Evolutionary conservation across 495 filamentous ascomycete genomes (phyloP).

Genomic region (Polyplosphaeria fusca): DNA sequence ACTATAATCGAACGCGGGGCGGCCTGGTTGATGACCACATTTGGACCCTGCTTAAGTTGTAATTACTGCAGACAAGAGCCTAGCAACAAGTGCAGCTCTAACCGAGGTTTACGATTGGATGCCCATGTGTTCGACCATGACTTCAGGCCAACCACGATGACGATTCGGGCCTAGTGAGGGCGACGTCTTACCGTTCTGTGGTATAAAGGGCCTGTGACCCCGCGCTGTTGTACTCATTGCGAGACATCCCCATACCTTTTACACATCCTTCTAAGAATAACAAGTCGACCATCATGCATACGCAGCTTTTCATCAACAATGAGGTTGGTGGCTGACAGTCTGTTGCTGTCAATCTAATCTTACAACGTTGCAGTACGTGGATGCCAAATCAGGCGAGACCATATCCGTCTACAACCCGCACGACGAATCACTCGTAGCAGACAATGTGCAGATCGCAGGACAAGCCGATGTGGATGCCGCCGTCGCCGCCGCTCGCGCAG

Average conservation of each 20-base stretch:
- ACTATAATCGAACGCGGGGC: too few relatives aligned
- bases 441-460: conserved; percentile 31
- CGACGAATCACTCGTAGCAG: conserved; percentile 30
- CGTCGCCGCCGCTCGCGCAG: conserved; percentile 29
- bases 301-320: conserved; percentile 39
- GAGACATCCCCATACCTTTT: not conserved
- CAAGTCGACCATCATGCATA: conserved; percentile 24
- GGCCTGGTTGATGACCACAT: too few relatives aligned
- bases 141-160: too few relatives aligned
- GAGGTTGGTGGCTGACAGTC: conserved; percentile 21
- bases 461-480: conserved; percentile 34
- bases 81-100: too few relatives aligned
- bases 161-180: too few relatives aligned
- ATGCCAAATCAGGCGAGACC: conserved; percentile 29
- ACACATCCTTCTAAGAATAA: too few relatives aligned
- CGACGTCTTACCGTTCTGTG: not conserved
- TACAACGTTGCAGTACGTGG: conserved; percentile 27
- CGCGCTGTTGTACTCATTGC: not conserved
- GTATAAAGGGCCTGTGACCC: not conserved
- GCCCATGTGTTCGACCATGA: too few relatives aligned
- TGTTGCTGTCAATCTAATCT: not conserved
- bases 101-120: too few relatives aligned
- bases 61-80: too few relatives aligned
- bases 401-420: conserved; percentile 28
- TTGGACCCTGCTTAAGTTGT: too few relatives aligned